phyloP scores from a whole-genome alignment of 345 rosid species.

The Physaria fendleri region DNA sequence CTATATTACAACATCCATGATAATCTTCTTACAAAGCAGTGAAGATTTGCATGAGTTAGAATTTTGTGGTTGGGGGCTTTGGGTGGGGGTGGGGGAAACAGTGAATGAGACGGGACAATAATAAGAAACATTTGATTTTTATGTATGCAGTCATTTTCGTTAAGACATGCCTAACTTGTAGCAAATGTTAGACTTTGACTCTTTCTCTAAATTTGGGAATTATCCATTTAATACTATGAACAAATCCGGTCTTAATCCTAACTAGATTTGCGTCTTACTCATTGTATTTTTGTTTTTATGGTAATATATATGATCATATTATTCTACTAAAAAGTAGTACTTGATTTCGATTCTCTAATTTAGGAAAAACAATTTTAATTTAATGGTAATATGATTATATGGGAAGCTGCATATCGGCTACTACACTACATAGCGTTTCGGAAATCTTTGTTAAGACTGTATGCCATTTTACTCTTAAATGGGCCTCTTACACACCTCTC shows the following conservation, averaged over 20 bases:
- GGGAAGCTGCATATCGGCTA: neutral
- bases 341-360: too few relatives aligned
- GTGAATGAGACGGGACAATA: constrained; percentile 5
- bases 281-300: too few relatives aligned
- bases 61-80: constrained; percentile 23
- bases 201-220: neutral
- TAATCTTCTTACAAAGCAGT: neutral
- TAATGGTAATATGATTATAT: too few relatives aligned
- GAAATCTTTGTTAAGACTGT: neutral
- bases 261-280: too few relatives aligned
- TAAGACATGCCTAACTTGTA: constrained; percentile 34
- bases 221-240: neutral
- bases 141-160: constrained; percentile 29
- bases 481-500: too few relatives aligned
- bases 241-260: too few relatives aligned
- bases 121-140: constrained; percentile 12
- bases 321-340: too few relatives aligned
- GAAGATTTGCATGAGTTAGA: neutral
- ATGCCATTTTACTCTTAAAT: constrained; percentile 2
- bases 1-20: too few relatives aligned
- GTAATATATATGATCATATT: too few relatives aligned
- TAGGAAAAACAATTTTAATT: too few relatives aligned
- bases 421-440: neutral
- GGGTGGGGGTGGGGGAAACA: constrained; percentile 7
- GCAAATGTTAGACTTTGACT: constrained; percentile 17